Evolutionary conservation across 164 flowering plant genomes (phyloP), one percentile per base, ranked within the genome.

Genomic region (Taxillus chinensis): DNA sequence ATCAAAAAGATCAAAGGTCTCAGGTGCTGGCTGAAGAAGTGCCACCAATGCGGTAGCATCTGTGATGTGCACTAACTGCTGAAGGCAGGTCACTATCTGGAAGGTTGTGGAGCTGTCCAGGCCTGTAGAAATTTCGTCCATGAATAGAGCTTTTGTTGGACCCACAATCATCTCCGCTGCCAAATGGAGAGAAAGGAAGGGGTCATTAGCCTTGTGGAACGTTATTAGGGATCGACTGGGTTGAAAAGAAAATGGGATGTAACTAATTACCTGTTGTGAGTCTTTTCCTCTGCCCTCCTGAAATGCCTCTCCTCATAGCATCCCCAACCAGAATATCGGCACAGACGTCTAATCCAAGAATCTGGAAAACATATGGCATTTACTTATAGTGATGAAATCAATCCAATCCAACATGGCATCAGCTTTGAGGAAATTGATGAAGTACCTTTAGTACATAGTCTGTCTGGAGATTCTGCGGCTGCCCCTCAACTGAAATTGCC

Each of bases 71-170:
- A 73, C 87, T 62, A 89, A 55, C 13, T 86, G 85, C 75, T 74
- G 82, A 63, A 84, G 74, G 59, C 68, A 81, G 14, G 80, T 68
- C 38, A 83, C 76, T 45, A 86, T 77, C 75, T 84, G 93, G 64
- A 77, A 86, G 14, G 89, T 83, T 14, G 92, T 84, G 55, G 89
- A 81, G 67, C 87, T 84, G 73, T 86, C 92, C 59, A 86, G 62
- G 2, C 92, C 89, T 57, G 75, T 86, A 48, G 96, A 86, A 64
- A 88, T 86, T 67, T 86, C 95, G 70, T 88, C 91, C 95, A 88
- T 85, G 54, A 88, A 80, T 11, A 85, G 64, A 41, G 81, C 78
- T 71, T 75, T 86, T 56, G 77, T 72, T 0, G 92, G 92, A 53
- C 89, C 92, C 10, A 84, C 87, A 55, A 86, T 76, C 83, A 86